phyloP scores from a whole-genome alignment of 257 asterid genomes.

The Solanum ossicruentum region DNA sequence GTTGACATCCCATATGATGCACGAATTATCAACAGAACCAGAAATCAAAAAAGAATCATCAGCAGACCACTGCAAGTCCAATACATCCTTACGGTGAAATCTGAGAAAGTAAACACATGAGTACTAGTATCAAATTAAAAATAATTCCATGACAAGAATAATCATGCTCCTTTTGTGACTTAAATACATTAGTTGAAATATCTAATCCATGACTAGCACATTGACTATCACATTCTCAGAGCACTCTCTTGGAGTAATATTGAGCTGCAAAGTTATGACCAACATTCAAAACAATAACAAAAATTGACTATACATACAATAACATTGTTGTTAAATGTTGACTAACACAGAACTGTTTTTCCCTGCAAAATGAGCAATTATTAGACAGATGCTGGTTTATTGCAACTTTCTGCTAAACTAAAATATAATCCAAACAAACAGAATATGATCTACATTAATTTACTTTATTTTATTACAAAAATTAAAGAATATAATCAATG shows the following conservation, averaged over 20 bases:
- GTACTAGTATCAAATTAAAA: neutral
- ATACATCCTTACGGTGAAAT: conserved; percentile 90
- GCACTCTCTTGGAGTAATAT: neutral
- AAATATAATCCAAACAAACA: neutral
- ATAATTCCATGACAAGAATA: neutral
- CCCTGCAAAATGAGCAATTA: neutral
- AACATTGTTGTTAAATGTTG: neutral
- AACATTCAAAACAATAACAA: neutral
- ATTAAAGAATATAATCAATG: neutral
- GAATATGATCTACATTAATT: neutral
- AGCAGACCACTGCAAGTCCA: conserved; percentile 87
- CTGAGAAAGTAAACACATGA: conserved; percentile 21
- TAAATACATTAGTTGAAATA: neutral
- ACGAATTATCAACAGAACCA: conserved; percentile 96
- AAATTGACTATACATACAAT: neutral
- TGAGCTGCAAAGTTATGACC: neutral
- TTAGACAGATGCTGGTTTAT: neutral
- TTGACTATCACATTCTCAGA: neutral
- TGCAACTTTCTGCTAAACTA: neutral
- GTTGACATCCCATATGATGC: conserved; percentile 88
- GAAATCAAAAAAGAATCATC: conserved; percentile 77
- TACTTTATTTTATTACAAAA: neutral
- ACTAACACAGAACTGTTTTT: neutral
- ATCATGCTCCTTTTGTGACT: neutral
- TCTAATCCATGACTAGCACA: neutral